A percentile compares a stretch with the other conserved stretches of the same genome.
These are phyloP conservation scores for Apiospora malaysiana DNA, from an alignment of 2,329 filamentous ascomycete species.

Conservation along the genomic window DNA sequence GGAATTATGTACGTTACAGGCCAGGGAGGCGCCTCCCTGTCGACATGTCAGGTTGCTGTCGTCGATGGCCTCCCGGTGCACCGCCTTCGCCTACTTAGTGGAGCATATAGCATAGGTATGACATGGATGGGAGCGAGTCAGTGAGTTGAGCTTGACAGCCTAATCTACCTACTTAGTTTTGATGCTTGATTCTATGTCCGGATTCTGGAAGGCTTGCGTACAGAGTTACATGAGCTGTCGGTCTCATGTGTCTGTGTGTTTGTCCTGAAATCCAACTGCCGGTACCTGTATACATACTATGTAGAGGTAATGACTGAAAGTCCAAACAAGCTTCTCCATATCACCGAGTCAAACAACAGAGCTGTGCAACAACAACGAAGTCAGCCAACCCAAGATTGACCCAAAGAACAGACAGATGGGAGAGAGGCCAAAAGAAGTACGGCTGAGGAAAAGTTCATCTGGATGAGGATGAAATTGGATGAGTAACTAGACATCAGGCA, in stretches of 20 bases:
- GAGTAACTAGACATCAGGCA: not conserved
- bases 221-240: not conserved
- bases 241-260: no score
- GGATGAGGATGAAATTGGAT: not conserved
- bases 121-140: conserved; percentile 1
- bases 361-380: not conserved
- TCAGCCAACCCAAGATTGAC: not conserved
- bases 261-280: no score
- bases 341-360: not conserved
- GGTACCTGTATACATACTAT: no score
- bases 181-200: no score
- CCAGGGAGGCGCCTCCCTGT: not conserved
- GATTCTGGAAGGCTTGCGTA: no score
- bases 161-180: not conserved
- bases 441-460: not conserved
- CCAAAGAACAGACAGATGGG: no score
- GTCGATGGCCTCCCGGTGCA: not conserved
- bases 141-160: not conserved
- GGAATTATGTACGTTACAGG: not conserved
- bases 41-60: not conserved
- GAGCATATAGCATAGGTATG: not conserved
- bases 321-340: no score
- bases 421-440: no score
- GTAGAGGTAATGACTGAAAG: no score
- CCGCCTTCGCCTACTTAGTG: not conserved